Conservation (phyloP, 129 eudicot species). For the Saussurea involucrata region DNA sequence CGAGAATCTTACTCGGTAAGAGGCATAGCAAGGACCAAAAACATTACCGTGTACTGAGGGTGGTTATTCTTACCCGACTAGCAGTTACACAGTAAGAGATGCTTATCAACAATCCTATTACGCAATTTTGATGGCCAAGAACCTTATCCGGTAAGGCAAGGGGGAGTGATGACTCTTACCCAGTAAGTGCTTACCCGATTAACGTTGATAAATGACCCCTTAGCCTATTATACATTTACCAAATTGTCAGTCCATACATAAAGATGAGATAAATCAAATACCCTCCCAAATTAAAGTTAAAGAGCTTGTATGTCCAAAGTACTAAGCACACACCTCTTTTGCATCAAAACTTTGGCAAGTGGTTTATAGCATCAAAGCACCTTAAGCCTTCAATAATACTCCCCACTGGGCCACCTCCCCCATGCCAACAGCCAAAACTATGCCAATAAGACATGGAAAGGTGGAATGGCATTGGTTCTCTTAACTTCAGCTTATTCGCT, state of each 20-base stretch:
- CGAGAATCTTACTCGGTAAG: too few relatives aligned
- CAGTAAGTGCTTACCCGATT: background rate
- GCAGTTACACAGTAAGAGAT: too few relatives aligned
- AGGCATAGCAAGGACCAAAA: background rate
- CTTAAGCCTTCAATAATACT: slow-evolving; percentile 30
- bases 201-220: background rate
- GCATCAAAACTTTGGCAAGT: slow-evolving; percentile 36
- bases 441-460: background rate
- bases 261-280: slow-evolving; percentile 13
- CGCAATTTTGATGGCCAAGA: background rate
- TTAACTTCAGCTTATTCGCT: background rate
- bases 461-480: slow-evolving; percentile 32
- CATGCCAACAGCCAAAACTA: slow-evolving; percentile 14
- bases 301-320: slow-evolving; percentile 6
- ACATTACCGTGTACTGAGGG: too few relatives aligned
- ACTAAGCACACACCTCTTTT: slow-evolving; percentile 17
- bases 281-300: slow-evolving; percentile 12
- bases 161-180: background rate
- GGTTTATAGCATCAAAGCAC: slow-evolving; percentile 34
- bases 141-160: background rate
- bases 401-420: slow-evolving; percentile 5
- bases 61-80: background rate
- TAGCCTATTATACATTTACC: background rate
- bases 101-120: background rate
- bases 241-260: slow-evolving; percentile 11